Conservation (phyloP, 768 basidiomycete species). For the Phlebiopsis gigantea region DNA sequence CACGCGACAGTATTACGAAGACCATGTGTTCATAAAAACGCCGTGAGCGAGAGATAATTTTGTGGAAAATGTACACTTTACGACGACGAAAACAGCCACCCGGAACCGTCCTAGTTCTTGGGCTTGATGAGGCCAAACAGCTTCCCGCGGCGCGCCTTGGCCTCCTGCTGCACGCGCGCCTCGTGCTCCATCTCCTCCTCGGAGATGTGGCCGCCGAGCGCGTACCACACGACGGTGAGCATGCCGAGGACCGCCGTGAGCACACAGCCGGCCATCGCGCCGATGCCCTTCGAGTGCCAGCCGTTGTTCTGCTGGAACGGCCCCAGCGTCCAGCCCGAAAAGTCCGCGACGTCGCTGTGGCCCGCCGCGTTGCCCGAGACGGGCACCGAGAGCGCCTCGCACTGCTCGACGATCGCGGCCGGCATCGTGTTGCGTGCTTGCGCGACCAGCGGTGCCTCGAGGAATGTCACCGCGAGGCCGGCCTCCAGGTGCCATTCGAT, state of each 20-base stretch:
- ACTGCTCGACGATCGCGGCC: slow-evolving; percentile 63
- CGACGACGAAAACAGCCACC: background rate
- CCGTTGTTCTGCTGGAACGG: slow-evolving; percentile 72
- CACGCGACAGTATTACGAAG: background rate
- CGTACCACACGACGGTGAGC: slow-evolving; percentile 81
- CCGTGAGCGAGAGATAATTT: background rate
- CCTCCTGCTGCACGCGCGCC: slow-evolving; percentile 47
- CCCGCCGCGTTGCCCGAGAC: slow-evolving; percentile 87
- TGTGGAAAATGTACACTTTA: background rate
- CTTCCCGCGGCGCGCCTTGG: slow-evolving; percentile 47
- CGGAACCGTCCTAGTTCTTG: slow-evolving; percentile 3
- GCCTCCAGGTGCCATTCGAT: slow-evolving; percentile 83
- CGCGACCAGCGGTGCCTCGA: slow-evolving; percentile 72
- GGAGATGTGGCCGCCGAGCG: slow-evolving; percentile 63
- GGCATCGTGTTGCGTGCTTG: slow-evolving; percentile 57
- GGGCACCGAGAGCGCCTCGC: slow-evolving; percentile 53
- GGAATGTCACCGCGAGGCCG: slow-evolving; percentile 80
- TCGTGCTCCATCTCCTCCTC: slow-evolving; percentile 82
- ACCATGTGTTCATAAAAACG: background rate
- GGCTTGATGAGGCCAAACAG: slow-evolving; percentile 34
- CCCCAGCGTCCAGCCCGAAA: slow-evolving; percentile 57
- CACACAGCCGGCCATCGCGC: slow-evolving; percentile 78
- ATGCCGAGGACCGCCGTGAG: slow-evolving; percentile 82
- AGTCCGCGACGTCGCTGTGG: slow-evolving; percentile 55
- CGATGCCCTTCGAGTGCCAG: slow-evolving; percentile 69